Percentiles rank a stretch among this genome's conserved stretches.
Conservation (phyloP, 106 monocot genomes). For the Iris macrosiphon region DNA sequence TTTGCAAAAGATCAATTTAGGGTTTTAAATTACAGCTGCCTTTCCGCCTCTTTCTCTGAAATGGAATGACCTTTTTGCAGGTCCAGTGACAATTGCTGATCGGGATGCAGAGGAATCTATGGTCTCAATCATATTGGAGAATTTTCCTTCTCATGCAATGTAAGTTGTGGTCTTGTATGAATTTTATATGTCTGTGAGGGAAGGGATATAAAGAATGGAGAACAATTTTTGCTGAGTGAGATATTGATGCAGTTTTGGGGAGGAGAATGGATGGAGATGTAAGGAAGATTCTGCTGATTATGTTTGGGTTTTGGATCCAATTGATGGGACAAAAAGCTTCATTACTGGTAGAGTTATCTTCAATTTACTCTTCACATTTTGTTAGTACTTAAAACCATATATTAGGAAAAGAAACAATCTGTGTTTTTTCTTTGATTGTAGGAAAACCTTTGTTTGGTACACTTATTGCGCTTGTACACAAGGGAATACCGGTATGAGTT, state of each 20-base stretch:
- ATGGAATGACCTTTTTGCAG: slow-evolving; percentile 22
- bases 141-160: slow-evolving; percentile 82
- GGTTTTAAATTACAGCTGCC: neutral
- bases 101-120: slow-evolving; percentile 83
- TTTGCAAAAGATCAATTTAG: no score
- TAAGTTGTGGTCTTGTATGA: slow-evolving; percentile 17
- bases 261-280: slow-evolving; percentile 98
- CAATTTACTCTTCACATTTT: neutral
- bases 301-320: slow-evolving; percentile 98
- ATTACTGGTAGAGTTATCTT: slow-evolving; percentile 70
- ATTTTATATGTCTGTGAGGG: neutral
- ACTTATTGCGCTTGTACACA: slow-evolving; percentile 78
- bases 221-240: neutral
- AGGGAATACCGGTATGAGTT: slow-evolving; percentile 73
- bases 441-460: slow-evolving; percentile 98
- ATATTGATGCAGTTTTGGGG: slow-evolving; percentile 63
- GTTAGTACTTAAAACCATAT: neutral
- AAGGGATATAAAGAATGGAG: neutral
- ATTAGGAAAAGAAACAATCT: slow-evolving; percentile 5
- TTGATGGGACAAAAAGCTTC: slow-evolving; percentile 99
- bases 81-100: slow-evolving; percentile 97
- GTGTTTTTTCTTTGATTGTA: slow-evolving; percentile 22
- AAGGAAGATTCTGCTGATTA: slow-evolving; percentile 62
- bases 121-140: slow-evolving; percentile 64
- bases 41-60: neutral